Evolutionary conservation across 179 eudicot species (phyloP).

Genomic region (Camellia oleifera): DNA sequence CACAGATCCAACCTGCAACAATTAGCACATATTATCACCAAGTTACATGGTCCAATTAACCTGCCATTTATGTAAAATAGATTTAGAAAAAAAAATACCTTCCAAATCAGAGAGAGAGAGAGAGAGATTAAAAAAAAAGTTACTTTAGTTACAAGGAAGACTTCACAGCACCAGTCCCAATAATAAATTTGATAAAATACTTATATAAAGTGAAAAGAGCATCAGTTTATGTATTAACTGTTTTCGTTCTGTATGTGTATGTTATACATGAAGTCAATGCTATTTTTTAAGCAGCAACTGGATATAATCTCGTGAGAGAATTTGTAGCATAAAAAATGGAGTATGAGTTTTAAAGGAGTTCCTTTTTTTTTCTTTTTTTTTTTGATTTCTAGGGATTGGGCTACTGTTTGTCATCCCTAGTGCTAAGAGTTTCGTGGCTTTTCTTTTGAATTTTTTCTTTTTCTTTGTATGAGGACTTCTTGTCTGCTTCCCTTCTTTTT

Average conservation of each 20-base stretch:
- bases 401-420: no score
- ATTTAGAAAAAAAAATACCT: not conserved
- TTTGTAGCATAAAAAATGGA: not conserved
- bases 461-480: no score
- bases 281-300: not conserved
- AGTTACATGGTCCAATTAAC: not conserved
- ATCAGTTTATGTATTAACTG: not conserved
- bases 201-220: not conserved
- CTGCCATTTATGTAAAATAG: not conserved
- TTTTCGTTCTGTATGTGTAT: not conserved
- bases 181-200: not conserved
- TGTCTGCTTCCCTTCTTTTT: no score
- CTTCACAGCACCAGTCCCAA: not conserved
- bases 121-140: not conserved
- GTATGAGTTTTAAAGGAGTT: not conserved
- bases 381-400: no score
- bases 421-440: no score
- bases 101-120: not conserved
- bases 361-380: no score
- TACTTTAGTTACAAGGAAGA: not conserved
- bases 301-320: conserved; percentile 1
- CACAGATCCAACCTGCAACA: conserved; percentile 84
- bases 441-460: no score
- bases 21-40: conserved; percentile 6
- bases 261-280: not conserved